Evolutionary conservation across 305 asterid genomes (phyloP), one percentile per base, ranked within the genome.

Genomic region (Salvia sclarea): DNA sequence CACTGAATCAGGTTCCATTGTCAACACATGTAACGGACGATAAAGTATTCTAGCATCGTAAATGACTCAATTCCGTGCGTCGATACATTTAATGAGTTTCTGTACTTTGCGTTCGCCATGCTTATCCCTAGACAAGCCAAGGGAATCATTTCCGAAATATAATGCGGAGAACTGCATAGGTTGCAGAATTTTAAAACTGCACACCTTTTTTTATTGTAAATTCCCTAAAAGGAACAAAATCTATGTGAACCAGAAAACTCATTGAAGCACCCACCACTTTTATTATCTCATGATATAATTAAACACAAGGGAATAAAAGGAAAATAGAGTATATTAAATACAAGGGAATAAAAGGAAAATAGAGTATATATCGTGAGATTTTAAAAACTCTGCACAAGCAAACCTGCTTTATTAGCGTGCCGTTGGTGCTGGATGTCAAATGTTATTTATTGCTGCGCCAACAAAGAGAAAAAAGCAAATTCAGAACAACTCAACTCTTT

Each of bases 31-130:
- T 38, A 71, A 66, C 71, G 67, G 60, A 66, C 71, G 70, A 50
- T 69, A 62, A 66, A 72, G 66, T 57, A 60, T 65, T 43, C 57
- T 53, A 75, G 53, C 66, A 56, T 37, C 72, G 57, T 71, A 37
- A 33, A 75, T 31, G 69, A 53, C 70, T 64, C 74, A 38, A 40
- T 52, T 54, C 73, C 71, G 61, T 75, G 75, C 59, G 71, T 67
- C 76, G 61, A 72, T 7, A 45, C 73, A 10, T 61, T 31, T 20
- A 52, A 22, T 40, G 20, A 43, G 43, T 30, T 52, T 38, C 49
- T 68, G 64, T 16, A 38, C 70, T 50, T 48, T 22, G 25, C 54
- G 25, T 66, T 49, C 49, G 20, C 35, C 56, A n/a, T 13, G 37
- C 56, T 59, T 49, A 53, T 67, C 63, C 52, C 63, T 24, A 37